Conservation (phyloP, 2,329 filamentous ascomycete species). For the Aspergillus pseudoviridinutans region DNA sequence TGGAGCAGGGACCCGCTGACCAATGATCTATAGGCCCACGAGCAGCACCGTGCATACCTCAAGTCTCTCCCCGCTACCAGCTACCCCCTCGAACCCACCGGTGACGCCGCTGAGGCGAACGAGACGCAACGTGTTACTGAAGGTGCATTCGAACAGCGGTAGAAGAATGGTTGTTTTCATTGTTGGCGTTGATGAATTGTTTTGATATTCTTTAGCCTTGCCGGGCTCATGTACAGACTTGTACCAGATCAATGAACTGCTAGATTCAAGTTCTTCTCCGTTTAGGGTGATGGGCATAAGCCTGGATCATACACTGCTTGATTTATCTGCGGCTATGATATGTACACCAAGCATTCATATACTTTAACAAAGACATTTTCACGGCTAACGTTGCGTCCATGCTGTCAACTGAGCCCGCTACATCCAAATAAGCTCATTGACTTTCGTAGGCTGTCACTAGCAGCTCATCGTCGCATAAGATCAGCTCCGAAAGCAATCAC, state of each 20-base stretch:
- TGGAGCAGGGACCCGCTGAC: not conserved
- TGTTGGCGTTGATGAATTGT: slow-evolving; percentile 34
- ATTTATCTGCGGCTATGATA: not conserved
- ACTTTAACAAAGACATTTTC: not conserved
- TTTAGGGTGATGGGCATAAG: not conserved
- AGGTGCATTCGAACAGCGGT: slow-evolving; percentile 59
- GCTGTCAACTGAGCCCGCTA: not conserved
- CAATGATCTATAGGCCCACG: slow-evolving; percentile 66
- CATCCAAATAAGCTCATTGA: not conserved
- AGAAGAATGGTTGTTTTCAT: slow-evolving; percentile 30
- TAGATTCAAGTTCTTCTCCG: slow-evolving; percentile 13
- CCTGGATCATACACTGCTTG: not conserved
- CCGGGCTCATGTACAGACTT: slow-evolving; percentile 34
- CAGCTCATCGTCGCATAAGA: no score
- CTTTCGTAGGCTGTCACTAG: not conserved
- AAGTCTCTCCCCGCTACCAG: slow-evolving; percentile 75
- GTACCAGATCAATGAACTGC: slow-evolving; percentile 30
- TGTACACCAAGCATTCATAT: not conserved
- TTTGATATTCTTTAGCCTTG: slow-evolving; percentile 22
- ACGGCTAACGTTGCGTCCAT: not conserved
- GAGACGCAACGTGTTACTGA: slow-evolving; percentile 57
- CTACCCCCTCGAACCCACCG: slow-evolving; percentile 69
- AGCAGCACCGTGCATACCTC: slow-evolving; percentile 79
- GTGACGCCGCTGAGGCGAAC: slow-evolving; percentile 56
- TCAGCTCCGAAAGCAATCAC: slow-evolving; percentile 3